phyloP scores from a whole-genome alignment of 257 asterid genomes.

The Galeopsis tetrahit region DNA sequence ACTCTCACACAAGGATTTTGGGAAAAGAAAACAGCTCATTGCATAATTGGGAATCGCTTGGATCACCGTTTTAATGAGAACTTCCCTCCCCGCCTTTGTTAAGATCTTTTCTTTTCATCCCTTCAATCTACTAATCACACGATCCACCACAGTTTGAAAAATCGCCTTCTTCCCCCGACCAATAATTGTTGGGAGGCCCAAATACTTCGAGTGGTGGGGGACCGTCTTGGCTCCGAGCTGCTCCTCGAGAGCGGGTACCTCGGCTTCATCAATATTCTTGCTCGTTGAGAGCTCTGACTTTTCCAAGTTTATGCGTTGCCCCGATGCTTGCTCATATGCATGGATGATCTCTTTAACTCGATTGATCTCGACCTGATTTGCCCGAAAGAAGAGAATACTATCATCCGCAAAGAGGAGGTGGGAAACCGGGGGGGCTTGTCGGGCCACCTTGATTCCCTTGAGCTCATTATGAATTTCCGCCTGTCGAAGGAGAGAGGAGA shows the following conservation, averaged over 20 bases:
- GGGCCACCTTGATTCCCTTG: no score
- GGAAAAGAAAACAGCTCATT: background rate
- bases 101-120: background rate
- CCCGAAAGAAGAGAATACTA: background rate
- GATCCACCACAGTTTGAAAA: background rate
- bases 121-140: background rate
- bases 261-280: background rate
- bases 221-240: no score
- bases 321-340: background rate
- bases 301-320: background rate
- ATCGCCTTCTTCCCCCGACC: background rate
- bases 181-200: background rate
- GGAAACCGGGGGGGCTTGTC: no score
- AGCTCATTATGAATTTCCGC: no score
- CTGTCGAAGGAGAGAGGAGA: no score
- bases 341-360: no score
- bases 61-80: background rate
- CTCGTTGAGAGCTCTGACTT: background rate
- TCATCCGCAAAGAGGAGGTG: no score
- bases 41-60: background rate
- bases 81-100: background rate
- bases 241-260: no score
- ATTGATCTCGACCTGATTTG: background rate
- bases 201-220: background rate
- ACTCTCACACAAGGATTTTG: background rate